Conservation (phyloP, 2,329 filamentous ascomycete genomes). For the Lomentospora prolificans region DNA sequence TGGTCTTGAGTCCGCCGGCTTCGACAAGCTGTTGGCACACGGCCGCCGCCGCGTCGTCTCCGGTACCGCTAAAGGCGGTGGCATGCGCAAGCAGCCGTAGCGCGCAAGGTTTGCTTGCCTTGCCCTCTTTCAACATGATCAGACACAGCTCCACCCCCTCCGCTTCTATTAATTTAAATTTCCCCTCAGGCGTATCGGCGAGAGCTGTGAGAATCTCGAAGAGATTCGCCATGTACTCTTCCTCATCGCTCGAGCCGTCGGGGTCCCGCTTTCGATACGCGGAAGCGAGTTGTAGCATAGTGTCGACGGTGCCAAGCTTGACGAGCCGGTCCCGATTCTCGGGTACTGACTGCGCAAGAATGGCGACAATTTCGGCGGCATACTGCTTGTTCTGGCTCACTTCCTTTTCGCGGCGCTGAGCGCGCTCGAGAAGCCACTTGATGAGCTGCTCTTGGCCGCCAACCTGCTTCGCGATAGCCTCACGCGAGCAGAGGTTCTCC, state of each 20-base stretch:
- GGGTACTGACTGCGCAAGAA: slow-evolving; percentile 68
- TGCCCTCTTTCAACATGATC: slow-evolving; percentile 85
- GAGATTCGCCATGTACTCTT: slow-evolving; percentile 89
- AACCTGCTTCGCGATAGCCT: slow-evolving; percentile 59
- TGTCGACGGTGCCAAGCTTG: slow-evolving; percentile 62
- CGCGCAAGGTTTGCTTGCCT: slow-evolving; percentile 68
- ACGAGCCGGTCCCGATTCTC: slow-evolving; percentile 56
- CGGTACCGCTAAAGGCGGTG: slow-evolving; percentile 14
- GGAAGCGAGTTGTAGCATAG: slow-evolving; percentile 72
- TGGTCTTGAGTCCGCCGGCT: slow-evolving; percentile 70
- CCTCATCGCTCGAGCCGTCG: slow-evolving; percentile 74
- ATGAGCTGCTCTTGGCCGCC: slow-evolving; percentile 59
- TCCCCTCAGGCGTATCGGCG: slow-evolving; percentile 65
- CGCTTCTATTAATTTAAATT: slow-evolving; percentile 72
- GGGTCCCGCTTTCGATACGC: slow-evolving; percentile 82
- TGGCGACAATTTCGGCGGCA: slow-evolving; percentile 80
- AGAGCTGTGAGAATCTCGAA: slow-evolving; percentile 81
- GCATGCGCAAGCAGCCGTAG: slow-evolving; percentile 81
- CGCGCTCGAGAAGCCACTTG: slow-evolving; percentile 67
- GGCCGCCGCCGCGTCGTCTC: slow-evolving; percentile 31
- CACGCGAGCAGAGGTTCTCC: slow-evolving; percentile 73
- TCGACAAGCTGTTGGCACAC: slow-evolving; percentile 73
- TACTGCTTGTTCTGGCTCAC: slow-evolving; percentile 93
- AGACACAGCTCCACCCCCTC: slow-evolving; percentile 87
- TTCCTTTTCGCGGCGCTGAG: slow-evolving; percentile 50